Evolutionary conservation across 768 basidiomycete genomes (phyloP).

Genomic region (Lactarius hatsudake): DNA sequence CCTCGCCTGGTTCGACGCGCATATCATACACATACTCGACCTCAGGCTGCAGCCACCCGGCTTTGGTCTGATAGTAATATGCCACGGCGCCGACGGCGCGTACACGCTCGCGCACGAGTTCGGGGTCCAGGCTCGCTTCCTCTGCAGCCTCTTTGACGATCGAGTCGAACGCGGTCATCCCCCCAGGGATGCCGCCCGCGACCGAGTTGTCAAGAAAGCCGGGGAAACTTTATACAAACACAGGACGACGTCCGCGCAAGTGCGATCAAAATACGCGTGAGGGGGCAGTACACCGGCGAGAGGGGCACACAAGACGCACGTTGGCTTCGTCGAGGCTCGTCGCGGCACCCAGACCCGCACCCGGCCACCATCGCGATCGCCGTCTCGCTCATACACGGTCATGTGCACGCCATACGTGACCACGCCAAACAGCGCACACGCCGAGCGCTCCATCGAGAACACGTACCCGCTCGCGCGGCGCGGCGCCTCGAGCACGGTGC

Average conservation of each 20-base stretch:
- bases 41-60: conserved; percentile 86
- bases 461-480: conserved; percentile 54
- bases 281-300: neutral
- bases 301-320: conserved; percentile 47
- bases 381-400: conserved; percentile 59
- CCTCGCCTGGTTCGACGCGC: conserved; percentile 53
- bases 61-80: conserved; percentile 70
- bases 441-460: conserved; percentile 88
- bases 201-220: conserved; percentile 87
- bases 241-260: neutral
- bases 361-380: conserved; percentile 29
- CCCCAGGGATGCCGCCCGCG: conserved; percentile 88
- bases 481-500: conserved; percentile 34
- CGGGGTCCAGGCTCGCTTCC: conserved; percentile 78
- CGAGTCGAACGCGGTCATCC: conserved; percentile 66
- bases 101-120: conserved; percentile 57
- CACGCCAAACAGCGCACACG: conserved; percentile 85
- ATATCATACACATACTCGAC: conserved; percentile 89
- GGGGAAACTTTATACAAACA: conserved; percentile 57
- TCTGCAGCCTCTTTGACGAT: conserved; percentile 92
- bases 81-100: conserved; percentile 67
- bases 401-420: conserved; percentile 93
- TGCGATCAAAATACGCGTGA: neutral
- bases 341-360: conserved; percentile 85
- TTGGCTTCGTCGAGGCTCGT: conserved; percentile 81